phyloP scores from a whole-genome alignment of 2,329 filamentous ascomycete genomes.

The Penicillium sp. region DNA sequence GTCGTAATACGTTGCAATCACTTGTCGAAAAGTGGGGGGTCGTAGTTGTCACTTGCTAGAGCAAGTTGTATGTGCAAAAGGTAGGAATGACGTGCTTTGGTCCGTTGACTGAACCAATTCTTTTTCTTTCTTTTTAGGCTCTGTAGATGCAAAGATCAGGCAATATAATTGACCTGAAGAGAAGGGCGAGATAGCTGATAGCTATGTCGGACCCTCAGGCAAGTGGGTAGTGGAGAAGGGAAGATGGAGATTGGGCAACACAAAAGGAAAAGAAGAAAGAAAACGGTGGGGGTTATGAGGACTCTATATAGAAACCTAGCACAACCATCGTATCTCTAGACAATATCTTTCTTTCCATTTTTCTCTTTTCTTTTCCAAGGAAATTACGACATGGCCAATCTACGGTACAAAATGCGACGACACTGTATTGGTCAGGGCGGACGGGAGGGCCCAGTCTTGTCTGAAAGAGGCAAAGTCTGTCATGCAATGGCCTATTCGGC shows the following conservation, averaged over 20 bases:
- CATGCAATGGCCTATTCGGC: background rate
- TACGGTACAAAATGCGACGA: background rate
- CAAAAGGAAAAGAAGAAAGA: background rate
- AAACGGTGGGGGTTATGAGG: slow-evolving; percentile 4
- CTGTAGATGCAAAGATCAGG: background rate
- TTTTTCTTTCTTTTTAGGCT: slow-evolving; percentile 11
- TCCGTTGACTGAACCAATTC: slow-evolving; percentile 7
- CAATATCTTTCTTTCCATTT: background rate
- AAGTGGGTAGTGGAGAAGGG: background rate
- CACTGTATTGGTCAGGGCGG: background rate
- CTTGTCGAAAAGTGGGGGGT: background rate
- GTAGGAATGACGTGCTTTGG: slow-evolving; percentile 1
- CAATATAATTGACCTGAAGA: background rate
- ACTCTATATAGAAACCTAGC: slow-evolving; percentile 15
- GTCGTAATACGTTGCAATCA: slow-evolving; percentile 2
- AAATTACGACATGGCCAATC: background rate
- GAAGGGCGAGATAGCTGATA: slow-evolving; percentile 10
- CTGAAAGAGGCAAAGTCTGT: background rate
- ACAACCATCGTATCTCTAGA: background rate
- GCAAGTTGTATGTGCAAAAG: slow-evolving; percentile 6
- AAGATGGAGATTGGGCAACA: slow-evolving; percentile 1
- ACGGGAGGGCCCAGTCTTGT: background rate
- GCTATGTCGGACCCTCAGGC: slow-evolving; percentile 8
- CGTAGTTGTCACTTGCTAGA: slow-evolving; percentile 10
- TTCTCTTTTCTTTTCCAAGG: background rate